These are phyloP conservation scores for Persicaria tinctoria DNA, from an alignment of 148 eudicot species.

Conservation along the genomic window DNA sequence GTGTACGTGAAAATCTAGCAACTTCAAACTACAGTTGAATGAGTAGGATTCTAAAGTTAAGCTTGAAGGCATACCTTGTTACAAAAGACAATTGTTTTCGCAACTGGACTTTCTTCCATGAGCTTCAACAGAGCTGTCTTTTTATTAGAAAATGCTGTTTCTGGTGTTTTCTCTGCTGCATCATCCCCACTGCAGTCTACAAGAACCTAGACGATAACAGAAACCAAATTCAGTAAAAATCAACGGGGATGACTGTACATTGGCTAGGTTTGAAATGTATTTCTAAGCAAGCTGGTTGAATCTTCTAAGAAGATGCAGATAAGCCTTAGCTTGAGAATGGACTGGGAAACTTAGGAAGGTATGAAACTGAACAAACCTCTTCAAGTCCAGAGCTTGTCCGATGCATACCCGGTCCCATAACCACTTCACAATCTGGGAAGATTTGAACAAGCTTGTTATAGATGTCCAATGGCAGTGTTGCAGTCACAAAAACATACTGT, in stretches of 20 bases:
- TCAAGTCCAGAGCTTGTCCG: constrained; percentile 86
- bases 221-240: background rate
- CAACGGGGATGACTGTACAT: background rate
- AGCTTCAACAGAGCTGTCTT: constrained; percentile 76
- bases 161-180: constrained; percentile 66
- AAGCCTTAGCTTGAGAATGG: background rate
- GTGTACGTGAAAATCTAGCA: constrained; percentile 5
- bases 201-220: constrained; percentile 46
- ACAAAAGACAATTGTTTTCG: constrained; percentile 86
- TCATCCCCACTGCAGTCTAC: constrained; percentile 95
- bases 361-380: constrained; percentile 47
- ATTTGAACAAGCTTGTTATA: constrained; percentile 77
- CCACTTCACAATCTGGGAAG: constrained; percentile 86
- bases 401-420: constrained; percentile 97
- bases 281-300: background rate
- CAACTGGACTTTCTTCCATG: constrained; percentile 55
- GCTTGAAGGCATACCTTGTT: constrained; percentile 50
- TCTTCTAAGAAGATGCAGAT: background rate
- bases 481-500: constrained; percentile 94
- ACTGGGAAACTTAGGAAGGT: background rate
- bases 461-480: constrained; percentile 78
- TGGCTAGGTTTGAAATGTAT: too few relatives aligned
- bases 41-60: background rate
- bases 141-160: constrained; percentile 83
- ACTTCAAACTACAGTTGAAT: background rate